Evolutionary conservation across 176 grass and related monocot species (phyloP), one percentile per base, ranked within the genome.

Genomic region (Coix lacrymajobi): DNA sequence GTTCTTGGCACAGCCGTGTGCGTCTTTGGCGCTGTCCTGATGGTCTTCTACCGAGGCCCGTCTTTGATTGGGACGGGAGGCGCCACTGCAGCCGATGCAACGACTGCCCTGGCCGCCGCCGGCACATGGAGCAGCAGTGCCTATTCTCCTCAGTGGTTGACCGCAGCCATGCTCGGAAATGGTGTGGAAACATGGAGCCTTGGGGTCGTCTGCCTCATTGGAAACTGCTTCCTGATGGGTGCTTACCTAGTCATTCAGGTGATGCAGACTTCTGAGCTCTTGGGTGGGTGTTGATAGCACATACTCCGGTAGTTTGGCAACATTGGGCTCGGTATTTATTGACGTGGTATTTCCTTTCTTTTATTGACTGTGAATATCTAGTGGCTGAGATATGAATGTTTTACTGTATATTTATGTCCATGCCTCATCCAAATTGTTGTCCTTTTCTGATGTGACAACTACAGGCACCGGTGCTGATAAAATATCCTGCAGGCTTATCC

Each of bases 221-320:
- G 89, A 62, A 99, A 93, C 43, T 96, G 93, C 40, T 90, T 95
- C 71, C 56, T 95, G 39, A 96, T 99, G 96, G 91, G 92, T 26
- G 87, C 89, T 71, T 99, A 99, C 79, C 80, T 99, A 10, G 96
- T 95, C 80, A 88, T 96, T 22, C 95, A 97, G 95, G 95, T 97
- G 84, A 60, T 16, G 3, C 71, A 64, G 36, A 79, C 31, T 45
- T 36, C 6, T 43, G 19, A 7, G 20, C 30, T 78, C 54, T 24
- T 9, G 49, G 17, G 3, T 33, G 33, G 33, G 2, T 54, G 49
- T 54, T 54, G 49, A 54, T 54, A 7, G 49, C 49, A 54, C 2
- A 33, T 2, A 33, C 33, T n/a, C n/a, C n/a, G n/a, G 4, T 37
- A 54, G 22, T 0, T 22, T 57, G 52, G 22, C 52, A 24, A 1